phyloP scores from a whole-genome alignment of 352 stramenopile species.

The Pythium sp. region DNA sequence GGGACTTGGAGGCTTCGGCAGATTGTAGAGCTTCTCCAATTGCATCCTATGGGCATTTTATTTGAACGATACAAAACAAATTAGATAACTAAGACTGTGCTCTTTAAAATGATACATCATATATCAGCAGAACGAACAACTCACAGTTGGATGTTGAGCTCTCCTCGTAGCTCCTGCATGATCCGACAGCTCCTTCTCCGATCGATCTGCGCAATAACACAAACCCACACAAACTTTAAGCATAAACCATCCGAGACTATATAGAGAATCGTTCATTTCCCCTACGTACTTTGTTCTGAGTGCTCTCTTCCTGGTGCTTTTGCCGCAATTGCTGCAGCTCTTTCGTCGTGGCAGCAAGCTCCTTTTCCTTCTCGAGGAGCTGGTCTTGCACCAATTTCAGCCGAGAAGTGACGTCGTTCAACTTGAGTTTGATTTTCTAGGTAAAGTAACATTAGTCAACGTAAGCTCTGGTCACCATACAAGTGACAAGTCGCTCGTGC shows the following conservation, averaged over 20 bases:
- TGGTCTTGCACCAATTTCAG: not conserved
- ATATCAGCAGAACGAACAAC: not conserved
- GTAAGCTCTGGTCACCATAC: too few species aligned
- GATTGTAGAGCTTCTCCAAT: slow-evolving; percentile 20
- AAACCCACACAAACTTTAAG: too few species aligned
- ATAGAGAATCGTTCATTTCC: not conserved
- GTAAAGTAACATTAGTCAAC: not conserved
- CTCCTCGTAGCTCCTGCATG: slow-evolving; percentile 24
- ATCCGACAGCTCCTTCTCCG: slow-evolving; percentile 19
- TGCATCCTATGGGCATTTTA: slow-evolving; percentile 13
- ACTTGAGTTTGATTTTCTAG: slow-evolving; percentile 1
- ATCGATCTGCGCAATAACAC: slow-evolving; percentile 18
- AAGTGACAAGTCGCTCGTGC: not conserved
- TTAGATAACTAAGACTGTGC: too few species aligned
- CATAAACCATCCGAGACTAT: not conserved
- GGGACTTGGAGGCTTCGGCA: slow-evolving; percentile 6
- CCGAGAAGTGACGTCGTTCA: not conserved
- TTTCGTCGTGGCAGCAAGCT: slow-evolving; percentile 9
- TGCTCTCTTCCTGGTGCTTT: slow-evolving; percentile 17
- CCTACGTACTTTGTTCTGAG: slow-evolving; percentile 18
- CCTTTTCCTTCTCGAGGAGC: slow-evolving; percentile 15
- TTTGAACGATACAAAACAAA: not conserved
- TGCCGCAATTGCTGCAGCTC: slow-evolving; percentile 15
- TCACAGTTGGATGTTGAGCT: slow-evolving; percentile 23
- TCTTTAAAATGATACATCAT: not conserved